Conservation (phyloP, 192 early-diverging fungal genomes). For the Gaertneriomyces sp. region DNA sequence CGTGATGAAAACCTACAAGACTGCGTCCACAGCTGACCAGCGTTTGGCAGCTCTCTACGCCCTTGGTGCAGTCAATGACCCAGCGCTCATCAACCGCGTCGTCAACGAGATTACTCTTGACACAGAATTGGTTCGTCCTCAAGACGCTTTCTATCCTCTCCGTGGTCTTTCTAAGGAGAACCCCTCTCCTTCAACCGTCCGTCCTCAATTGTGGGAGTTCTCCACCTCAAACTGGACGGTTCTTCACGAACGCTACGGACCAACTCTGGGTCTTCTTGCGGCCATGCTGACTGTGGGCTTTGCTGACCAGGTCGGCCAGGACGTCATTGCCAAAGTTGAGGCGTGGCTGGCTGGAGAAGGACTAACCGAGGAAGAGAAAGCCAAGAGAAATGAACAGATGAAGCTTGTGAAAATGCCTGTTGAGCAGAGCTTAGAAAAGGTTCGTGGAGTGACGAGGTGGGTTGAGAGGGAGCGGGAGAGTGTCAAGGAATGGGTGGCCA, state of each 20-base stretch:
- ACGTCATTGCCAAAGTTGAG: constrained; percentile 31
- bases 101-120: constrained; percentile 77
- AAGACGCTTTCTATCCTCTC: constrained; percentile 17
- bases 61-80: constrained; percentile 50
- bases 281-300: constrained; percentile 8
- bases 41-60: constrained; percentile 54
- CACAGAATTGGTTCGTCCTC: constrained; percentile 59
- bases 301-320: constrained; percentile 15
- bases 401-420: constrained; percentile 26
- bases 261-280: constrained; percentile 17
- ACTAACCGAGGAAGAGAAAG: constrained; percentile 23
- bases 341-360: constrained; percentile 30
- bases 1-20: constrained; percentile 40
- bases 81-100: constrained; percentile 52
- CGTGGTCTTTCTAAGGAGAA: constrained; percentile 12
- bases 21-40: constrained; percentile 40
- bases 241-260: constrained; percentile 14
- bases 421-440: constrained; percentile 32
- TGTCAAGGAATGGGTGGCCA: constrained; percentile 25
- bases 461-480: constrained; percentile 15
- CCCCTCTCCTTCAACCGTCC: constrained; percentile 12
- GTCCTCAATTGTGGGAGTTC: constrained; percentile 23
- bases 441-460: constrained; percentile 28
- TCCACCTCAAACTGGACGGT: constrained; percentile 23
- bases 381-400: constrained; percentile 28